Base-by-base conservation (phyloP, 2,329 filamentous ascomycete species). In the Cercospora sesami region DNA sequence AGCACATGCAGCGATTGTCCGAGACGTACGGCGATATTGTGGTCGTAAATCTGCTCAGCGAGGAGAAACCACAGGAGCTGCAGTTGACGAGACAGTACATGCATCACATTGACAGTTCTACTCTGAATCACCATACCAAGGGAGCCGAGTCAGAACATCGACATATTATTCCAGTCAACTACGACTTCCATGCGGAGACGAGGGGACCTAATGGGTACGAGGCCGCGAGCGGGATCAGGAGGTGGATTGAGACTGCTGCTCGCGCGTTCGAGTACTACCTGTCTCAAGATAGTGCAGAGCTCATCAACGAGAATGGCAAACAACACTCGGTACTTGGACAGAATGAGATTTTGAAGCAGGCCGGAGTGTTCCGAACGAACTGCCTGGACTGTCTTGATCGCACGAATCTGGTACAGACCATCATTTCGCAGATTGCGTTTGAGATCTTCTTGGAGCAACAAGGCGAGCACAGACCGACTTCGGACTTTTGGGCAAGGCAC, bases 171-270 rank as follows among this genome's bases (percentile, higher is more conserved):
- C 86, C 90, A 68, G 96, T 94, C 0, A 92, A 97, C 75, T 99
- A 95, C 77, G 95, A 99, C 79, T 98, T 99, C 68, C 94, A 98
- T 77, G 94, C 94, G 3, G 93, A 98, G 79, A 97, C 95, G 1
- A 91, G 91, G 75, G 92, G 91, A 0, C 90, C 92, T 0, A 86
- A 87, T 65, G 94, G 94, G 3, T 98, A 97, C 77, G 93, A 96
- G 78, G 93, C 92, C 65, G 95, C 94, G n/a, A 90, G 87, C 73
- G 88, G 91, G 73, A 97, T 99, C 70, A 89, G 90, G 57, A 86
- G 87, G 60, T 89, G 92, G 73, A 92, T 98, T 39, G 88, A 91
- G 68, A 80, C 88, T 65, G 95, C 93, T 26, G 90, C 92, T 6
- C 90, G 96, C 71, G 89, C 89, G 0, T 99, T 99, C 79, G 93